phyloP scores from a whole-genome alignment of 2,329 filamentous ascomycete species.

The Zasmidium citrigriseum region DNA sequence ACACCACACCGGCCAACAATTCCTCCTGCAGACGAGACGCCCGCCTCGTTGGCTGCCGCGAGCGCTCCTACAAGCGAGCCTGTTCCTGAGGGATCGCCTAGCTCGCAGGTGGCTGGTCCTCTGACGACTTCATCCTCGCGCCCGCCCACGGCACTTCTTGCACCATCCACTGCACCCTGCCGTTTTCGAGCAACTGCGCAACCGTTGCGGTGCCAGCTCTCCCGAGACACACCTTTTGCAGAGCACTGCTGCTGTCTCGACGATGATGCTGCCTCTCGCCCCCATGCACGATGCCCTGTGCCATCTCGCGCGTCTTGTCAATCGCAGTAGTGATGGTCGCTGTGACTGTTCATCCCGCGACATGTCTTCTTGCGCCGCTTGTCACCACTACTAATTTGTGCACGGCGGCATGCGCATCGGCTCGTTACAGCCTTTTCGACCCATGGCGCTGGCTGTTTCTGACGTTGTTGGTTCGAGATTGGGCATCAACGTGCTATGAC shows the following conservation, averaged over 20 bases:
- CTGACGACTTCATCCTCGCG: not conserved
- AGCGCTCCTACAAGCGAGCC: not conserved
- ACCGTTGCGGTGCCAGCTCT: not conserved
- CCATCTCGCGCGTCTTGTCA: too few relatives aligned
- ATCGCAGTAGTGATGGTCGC: too few relatives aligned
- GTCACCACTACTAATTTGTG: not conserved
- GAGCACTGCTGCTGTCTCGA: not conserved
- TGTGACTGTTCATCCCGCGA: not conserved
- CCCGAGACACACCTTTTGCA: not conserved
- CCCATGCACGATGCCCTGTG: not conserved
- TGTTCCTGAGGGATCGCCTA: slow-evolving; percentile 3
- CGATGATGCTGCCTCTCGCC: not conserved
- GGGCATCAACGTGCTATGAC: slow-evolving; percentile 7
- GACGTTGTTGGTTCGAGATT: not conserved
- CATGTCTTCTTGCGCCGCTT: not conserved
- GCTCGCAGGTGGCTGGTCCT: not conserved
- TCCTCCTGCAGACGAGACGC: not conserved
- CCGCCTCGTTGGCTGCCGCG: not conserved
- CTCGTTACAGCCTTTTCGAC: not conserved
- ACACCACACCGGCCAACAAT: not conserved
- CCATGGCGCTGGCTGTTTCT: not conserved
- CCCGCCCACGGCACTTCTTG: slow-evolving; percentile 1
- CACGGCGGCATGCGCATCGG: slow-evolving; percentile 2
- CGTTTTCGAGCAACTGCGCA: slow-evolving; percentile 1
- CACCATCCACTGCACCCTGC: not conserved